Base-by-base conservation (phyloP, 495 filamentous ascomycete species). In the Xylaria nigripes region DNA sequence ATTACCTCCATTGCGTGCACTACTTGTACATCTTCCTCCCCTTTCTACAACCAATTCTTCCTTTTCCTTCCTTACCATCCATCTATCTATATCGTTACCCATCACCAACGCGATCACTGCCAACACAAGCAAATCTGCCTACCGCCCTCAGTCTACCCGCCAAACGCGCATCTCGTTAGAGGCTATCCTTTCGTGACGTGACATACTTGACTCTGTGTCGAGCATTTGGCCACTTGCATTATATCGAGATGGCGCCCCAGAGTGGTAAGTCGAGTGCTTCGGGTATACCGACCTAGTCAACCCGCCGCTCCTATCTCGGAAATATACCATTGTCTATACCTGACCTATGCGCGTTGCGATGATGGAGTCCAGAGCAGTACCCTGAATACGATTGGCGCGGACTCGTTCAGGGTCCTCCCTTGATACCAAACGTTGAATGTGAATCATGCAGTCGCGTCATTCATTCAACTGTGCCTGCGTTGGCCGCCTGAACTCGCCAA, bases 181-280 rank as follows among this genome's bases (percentile, higher is more conserved):
- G 45, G n/a, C 16, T 4, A 21, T 48, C 45, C 15, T 10, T 47
- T 21, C 7, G 19, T 24, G 6, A 6, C 7, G 19, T 24, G 6
- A 6, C 24, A 34, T 36, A 24, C 16, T 15, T 15, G 21, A 12
- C 15, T 22, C 51, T 19, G 36, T 24, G 18, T 7, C 18, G 53
- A 44, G 25, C 27, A 22, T 34, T 27, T 18, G 16, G 16, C 18
- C 24, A 6, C 38, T 15, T 30, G 7, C 25, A 36, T 16, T n/a
- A n/a, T 42, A 15, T n/a, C 45, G 54, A 50, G 6, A 67, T 67
- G 64, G 64, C 64, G 19, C 64, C 64, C 4, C 61, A 64, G 34
- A 62, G 54, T 47, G 38, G 64, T 67, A 64, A 57, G 64, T 60
- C 13, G 32, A 54, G 13, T 44, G 47, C 48, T 38, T 40, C 19